These are phyloP conservation scores for Aureobasidium sp. DNA, from an alignment of 2,329 filamentous ascomycete genomes.

Conservation along the genomic window DNA sequence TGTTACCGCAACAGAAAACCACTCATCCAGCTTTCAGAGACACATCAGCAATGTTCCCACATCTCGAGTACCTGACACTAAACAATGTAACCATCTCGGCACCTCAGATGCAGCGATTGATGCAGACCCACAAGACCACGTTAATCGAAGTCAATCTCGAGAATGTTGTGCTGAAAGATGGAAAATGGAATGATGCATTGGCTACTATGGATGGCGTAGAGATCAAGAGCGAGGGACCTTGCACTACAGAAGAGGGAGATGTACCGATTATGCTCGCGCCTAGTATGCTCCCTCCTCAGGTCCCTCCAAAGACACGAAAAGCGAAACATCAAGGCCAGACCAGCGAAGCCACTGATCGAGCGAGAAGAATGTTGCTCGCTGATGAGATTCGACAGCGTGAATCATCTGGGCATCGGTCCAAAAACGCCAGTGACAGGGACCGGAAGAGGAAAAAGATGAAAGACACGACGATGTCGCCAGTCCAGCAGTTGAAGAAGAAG, in stretches of 20 bases:
- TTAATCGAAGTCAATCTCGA: constrained; percentile 75
- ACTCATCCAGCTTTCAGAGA: background rate
- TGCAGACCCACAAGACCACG: constrained; percentile 56
- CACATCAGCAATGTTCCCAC: constrained; percentile 43
- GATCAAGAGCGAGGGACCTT: background rate
- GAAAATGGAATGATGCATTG: constrained; percentile 77
- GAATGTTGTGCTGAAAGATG: constrained; percentile 60
- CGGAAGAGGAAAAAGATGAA: background rate
- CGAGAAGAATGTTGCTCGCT: background rate
- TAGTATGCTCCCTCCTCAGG: background rate
- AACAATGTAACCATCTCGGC: constrained; percentile 66
- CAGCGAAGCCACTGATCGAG: background rate
- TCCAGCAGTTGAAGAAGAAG: background rate
- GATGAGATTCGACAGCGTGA: background rate
- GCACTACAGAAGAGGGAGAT: constrained; percentile 5
- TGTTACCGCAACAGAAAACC: too few species aligned
- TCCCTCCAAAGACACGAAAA: background rate
- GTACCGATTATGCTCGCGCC: constrained; percentile 14
- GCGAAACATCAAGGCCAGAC: background rate
- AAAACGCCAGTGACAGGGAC: background rate
- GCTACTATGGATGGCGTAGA: constrained; percentile 48
- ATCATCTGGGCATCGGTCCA: too few species aligned
- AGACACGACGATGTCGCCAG: background rate
- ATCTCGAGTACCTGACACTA: constrained; percentile 59
- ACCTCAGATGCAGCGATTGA: constrained; percentile 60